phyloP scores from a whole-genome alignment of 768 basidiomycete species.

The Crucibulum laeve region DNA sequence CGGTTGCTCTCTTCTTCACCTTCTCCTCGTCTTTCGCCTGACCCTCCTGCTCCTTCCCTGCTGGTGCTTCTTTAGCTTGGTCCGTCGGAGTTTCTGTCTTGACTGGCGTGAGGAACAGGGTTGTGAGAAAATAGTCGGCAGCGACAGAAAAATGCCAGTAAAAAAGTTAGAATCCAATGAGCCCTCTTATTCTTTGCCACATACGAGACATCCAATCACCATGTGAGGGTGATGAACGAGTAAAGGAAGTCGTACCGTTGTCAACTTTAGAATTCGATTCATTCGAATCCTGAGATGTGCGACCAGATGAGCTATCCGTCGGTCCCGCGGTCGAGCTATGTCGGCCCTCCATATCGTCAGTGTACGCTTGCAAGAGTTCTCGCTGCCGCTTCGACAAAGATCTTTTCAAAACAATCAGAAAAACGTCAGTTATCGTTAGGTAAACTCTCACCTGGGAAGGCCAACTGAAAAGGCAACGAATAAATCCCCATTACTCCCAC shows the following conservation, averaged over 20 bases:
- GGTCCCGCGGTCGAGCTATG: slow-evolving; percentile 10
- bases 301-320: background rate
- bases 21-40: slow-evolving; percentile 14
- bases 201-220: slow-evolving; percentile 69
- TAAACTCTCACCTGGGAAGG: slow-evolving; percentile 74
- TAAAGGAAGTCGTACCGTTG: slow-evolving; percentile 77
- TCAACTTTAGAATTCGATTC: slow-evolving; percentile 29
- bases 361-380: slow-evolving; percentile 84
- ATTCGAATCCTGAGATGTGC: slow-evolving; percentile 8
- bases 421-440: background rate
- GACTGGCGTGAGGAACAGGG: slow-evolving; percentile 19
- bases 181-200: slow-evolving; percentile 63
- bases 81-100: slow-evolving; percentile 17
- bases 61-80: slow-evolving; percentile 20
- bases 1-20: slow-evolving; percentile 45
- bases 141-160: slow-evolving; percentile 43
- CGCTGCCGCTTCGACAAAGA: slow-evolving; percentile 80
- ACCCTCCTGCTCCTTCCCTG: slow-evolving; percentile 36
- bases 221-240: slow-evolving; percentile 48
- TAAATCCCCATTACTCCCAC: slow-evolving; percentile 71
- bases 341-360: slow-evolving; percentile 87
- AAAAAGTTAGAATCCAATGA: slow-evolving; percentile 67
- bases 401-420: slow-evolving; percentile 34
- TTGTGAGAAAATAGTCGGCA: slow-evolving; percentile 19
- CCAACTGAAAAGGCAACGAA: slow-evolving; percentile 86